Percentiles rank a stretch among this genome's conserved stretches.
Conservation (phyloP, 2,329 filamentous ascomycete species). For the Penicillium hordei region DNA sequence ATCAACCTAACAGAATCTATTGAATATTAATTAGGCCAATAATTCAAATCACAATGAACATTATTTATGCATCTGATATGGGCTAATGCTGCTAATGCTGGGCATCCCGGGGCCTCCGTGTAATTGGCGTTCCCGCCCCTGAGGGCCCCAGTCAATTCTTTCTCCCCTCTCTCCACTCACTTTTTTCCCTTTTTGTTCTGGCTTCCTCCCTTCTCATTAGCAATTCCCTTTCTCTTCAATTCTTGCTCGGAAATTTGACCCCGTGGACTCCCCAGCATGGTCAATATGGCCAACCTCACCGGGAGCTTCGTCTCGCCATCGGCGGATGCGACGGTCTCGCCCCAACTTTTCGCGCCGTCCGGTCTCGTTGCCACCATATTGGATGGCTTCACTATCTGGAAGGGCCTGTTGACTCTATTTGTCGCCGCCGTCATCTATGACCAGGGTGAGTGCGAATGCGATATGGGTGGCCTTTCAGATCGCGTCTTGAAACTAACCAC, state of each 20-base stretch:
- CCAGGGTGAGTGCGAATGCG: constrained; percentile 65
- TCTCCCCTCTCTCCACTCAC: constrained; percentile 20
- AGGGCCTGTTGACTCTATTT: constrained; percentile 68
- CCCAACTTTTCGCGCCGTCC: constrained; percentile 50
- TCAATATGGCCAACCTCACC: constrained; percentile 54
- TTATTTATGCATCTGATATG: not conserved
- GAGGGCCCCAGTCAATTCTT: constrained; percentile 17
- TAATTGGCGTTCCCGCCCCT: constrained; percentile 26
- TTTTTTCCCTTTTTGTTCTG: constrained; percentile 8
- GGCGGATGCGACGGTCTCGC: constrained; percentile 61
- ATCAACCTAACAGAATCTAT: not conserved
- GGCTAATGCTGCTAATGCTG: not conserved
- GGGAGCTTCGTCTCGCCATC: constrained; percentile 69
- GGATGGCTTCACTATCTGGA: constrained; percentile 62
- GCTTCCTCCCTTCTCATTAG: constrained; percentile 1
- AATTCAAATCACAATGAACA: not conserved
- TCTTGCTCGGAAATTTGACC: not conserved
- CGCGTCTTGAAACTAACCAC: constrained; percentile 14
- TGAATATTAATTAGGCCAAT: not conserved
- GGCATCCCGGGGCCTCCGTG: constrained; percentile 7
- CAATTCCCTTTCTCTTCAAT: not conserved
- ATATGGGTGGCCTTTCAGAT: constrained; percentile 1
- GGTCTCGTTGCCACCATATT: constrained; percentile 56
- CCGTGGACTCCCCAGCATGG: constrained; percentile 3
- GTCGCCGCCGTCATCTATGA: constrained; percentile 77